phyloP scores from a whole-genome alignment of 2,329 filamentous ascomycete species.

The Colletotrichum limetticola region DNA sequence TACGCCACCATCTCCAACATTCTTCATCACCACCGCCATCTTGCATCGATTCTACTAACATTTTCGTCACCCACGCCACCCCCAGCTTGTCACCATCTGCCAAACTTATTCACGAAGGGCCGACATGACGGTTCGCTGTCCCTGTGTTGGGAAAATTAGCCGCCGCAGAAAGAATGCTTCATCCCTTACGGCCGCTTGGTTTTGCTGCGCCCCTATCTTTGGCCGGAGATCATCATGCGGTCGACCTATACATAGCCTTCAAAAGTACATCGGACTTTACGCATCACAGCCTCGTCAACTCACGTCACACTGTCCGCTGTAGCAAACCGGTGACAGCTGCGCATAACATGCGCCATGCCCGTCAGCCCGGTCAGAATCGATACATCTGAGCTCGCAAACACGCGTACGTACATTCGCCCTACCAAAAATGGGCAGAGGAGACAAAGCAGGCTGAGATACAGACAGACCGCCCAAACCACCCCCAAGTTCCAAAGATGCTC shows the following conservation, averaged over 20 bases:
- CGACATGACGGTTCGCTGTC: not conserved
- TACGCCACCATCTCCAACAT: not conserved
- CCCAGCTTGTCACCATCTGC: not conserved
- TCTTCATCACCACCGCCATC: conserved; percentile 23
- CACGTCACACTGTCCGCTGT: not conserved
- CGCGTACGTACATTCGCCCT: not conserved
- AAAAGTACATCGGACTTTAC: not conserved
- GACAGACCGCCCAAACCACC: not conserved
- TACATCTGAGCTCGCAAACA: not conserved
- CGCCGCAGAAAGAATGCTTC: not conserved
- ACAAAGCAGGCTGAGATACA: not conserved
- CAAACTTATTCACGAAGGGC: conserved; percentile 9
- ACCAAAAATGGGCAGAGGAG: not conserved
- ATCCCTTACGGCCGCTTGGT: not conserved
- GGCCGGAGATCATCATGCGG: not conserved
- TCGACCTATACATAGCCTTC: not conserved
- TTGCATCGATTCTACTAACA: not conserved
- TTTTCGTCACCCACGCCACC: not conserved
- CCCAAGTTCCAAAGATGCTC: not conserved
- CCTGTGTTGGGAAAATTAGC: conserved; percentile 21
- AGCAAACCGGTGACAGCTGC: not conserved
- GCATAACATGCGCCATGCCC: not conserved
- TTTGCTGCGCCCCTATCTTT: not conserved
- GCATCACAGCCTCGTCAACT: not conserved
- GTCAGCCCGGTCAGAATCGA: not conserved